These are phyloP conservation scores for Sambucus nigra DNA, from an alignment of 129 eudicot species.

Conservation along the genomic window DNA sequence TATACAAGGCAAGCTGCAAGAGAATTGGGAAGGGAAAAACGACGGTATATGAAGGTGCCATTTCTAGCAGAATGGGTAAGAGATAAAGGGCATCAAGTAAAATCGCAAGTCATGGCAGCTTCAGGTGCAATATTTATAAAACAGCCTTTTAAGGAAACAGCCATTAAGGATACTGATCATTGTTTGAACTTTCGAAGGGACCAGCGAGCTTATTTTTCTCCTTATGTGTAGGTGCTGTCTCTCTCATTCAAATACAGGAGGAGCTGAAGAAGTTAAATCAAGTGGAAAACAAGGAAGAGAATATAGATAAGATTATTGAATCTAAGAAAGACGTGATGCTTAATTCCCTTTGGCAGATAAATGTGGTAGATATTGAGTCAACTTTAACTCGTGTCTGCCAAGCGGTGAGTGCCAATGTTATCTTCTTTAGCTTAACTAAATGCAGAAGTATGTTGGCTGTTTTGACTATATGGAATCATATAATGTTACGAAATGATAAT, in stretches of 20 bases:
- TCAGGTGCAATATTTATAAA: slow-evolving; percentile 43
- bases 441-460: background rate
- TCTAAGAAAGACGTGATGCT: slow-evolving; percentile 68
- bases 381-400: slow-evolving; percentile 85
- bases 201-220: background rate
- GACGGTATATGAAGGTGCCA: slow-evolving; percentile 73
- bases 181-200: background rate
- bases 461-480: slow-evolving; percentile 1
- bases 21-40: slow-evolving; percentile 80
- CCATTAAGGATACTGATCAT: background rate
- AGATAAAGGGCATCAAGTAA: slow-evolving; percentile 74
- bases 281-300: slow-evolving; percentile 61
- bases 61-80: slow-evolving; percentile 94
- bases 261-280: slow-evolving; percentile 49
- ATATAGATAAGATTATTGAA: slow-evolving; percentile 49
- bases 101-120: slow-evolving; percentile 79
- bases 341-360: slow-evolving; percentile 81
- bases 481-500: background rate
- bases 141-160: background rate
- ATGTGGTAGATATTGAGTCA: slow-evolving; percentile 78
- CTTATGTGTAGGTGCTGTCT: slow-evolving; percentile 52
- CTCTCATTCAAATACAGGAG: slow-evolving; percentile 65
- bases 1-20: slow-evolving; percentile 82
- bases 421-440: slow-evolving; percentile 1
- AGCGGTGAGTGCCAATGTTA: slow-evolving; percentile 42